Evolutionary conservation across 768 basidiomycete genomes (phyloP).

Genomic region (Glaciozyma antarctica): DNA sequence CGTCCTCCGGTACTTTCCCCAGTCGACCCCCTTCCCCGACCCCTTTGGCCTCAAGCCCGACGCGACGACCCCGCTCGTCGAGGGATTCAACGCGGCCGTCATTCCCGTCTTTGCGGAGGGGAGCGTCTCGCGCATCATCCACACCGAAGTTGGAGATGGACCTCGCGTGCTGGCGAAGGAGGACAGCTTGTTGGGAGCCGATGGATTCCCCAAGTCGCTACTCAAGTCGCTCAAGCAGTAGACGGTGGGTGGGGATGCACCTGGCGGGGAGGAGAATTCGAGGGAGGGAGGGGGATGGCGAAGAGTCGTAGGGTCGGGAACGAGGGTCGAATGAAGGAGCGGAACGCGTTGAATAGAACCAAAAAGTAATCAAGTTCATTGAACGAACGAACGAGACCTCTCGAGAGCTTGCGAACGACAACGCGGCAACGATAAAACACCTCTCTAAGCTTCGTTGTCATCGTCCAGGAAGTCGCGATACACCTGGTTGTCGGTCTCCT

Average conservation of each 20-base stretch:
- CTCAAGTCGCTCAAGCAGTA: slow-evolving; percentile 44
- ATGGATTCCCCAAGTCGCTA: slow-evolving; percentile 59
- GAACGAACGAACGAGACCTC: too few species aligned
- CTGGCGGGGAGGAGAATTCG: too few species aligned
- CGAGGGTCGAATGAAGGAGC: too few species aligned
- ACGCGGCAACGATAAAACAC: background rate
- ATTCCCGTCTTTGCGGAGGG: slow-evolving; percentile 46
- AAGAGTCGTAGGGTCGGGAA: too few species aligned
- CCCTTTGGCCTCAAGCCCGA: slow-evolving; percentile 43
- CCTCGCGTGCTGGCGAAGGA: slow-evolving; percentile 55
- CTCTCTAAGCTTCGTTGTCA: background rate
- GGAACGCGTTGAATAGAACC: too few species aligned
- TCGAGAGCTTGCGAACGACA: too few species aligned
- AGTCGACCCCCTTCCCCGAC: slow-evolving; percentile 53
- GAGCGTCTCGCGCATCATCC: slow-evolving; percentile 79
- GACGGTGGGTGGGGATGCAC: background rate
- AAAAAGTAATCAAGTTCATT: too few species aligned
- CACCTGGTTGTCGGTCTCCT: slow-evolving; percentile 82
- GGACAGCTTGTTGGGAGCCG: slow-evolving; percentile 50
- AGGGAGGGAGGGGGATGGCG: too few species aligned
- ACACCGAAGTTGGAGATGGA: slow-evolving; percentile 86
- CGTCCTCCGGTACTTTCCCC: slow-evolving; percentile 79
- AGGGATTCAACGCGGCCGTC: slow-evolving; percentile 31
- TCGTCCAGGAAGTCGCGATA: slow-evolving; percentile 48
- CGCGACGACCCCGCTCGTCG: slow-evolving; percentile 41